A percentile compares a stretch with the other conserved stretches of the same genome.
Evolutionary conservation across 106 monocot genomes (phyloP).

Genomic region (Apostasia shenzhenica): DNA sequence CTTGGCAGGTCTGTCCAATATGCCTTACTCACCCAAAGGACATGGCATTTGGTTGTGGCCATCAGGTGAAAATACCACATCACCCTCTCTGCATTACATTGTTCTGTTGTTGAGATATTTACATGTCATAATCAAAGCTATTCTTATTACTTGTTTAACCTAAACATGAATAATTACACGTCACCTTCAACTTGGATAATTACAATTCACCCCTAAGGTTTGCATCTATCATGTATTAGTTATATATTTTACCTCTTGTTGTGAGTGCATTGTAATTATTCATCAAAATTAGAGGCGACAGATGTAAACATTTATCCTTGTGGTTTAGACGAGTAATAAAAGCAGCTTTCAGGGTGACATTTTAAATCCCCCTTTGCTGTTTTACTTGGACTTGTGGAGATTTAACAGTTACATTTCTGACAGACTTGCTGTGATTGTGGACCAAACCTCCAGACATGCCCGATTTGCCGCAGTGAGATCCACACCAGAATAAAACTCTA

Average conservation of each 20-base stretch:
- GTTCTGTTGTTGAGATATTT: background rate
- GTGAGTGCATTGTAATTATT: no score
- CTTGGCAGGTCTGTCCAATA: conserved; percentile 70
- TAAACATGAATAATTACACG: no score
- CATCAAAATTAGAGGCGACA: no score
- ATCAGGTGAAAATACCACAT: conserved; percentile 51
- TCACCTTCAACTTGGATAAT: background rate
- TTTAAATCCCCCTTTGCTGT: no score
- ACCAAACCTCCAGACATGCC: conserved; percentile 13
- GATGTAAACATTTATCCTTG: no score
- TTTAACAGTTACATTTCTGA: no score
- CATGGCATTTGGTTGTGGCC: conserved; percentile 94
- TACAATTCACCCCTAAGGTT: background rate
- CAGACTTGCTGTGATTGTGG: conserved; percentile 26
- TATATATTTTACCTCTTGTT: no score
- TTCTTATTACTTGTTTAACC: no score
- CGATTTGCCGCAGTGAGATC: conserved; percentile 23
- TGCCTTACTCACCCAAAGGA: conserved; percentile 67
- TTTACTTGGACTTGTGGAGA: no score
- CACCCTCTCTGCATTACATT: background rate
- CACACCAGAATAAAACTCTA: conserved; percentile 22
- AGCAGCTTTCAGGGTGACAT: no score
- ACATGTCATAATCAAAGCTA: no score
- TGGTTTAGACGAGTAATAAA: no score
- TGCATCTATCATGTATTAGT: background rate